Percentiles rank a stretch among this genome's conserved stretches.
phyloP scores from a whole-genome alignment of 164 flowering plant genomes.

The Buxus sempervirens region DNA sequence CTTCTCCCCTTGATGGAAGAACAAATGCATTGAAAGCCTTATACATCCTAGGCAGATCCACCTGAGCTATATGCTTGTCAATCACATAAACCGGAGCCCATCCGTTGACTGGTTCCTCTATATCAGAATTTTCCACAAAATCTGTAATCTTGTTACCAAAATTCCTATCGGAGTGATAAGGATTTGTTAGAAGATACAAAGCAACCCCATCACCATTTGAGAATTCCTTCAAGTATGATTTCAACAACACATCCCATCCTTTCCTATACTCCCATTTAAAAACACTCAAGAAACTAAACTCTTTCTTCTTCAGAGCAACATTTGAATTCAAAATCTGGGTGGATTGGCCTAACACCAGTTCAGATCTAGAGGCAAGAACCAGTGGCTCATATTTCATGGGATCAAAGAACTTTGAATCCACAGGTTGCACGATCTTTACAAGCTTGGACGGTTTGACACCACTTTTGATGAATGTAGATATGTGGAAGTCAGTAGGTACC shows the following conservation, averaged over 20 bases:
- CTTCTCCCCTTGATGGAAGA: no score
- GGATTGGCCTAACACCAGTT: slow-evolving; percentile 36
- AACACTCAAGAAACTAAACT: slow-evolving; percentile 64
- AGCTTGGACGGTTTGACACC: slow-evolving; percentile 73
- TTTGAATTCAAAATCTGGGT: neutral
- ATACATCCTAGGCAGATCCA: slow-evolving; percentile 46
- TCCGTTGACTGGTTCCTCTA: no score
- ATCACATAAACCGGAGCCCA: slow-evolving; percentile 36
- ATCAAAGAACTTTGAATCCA: slow-evolving; percentile 66
- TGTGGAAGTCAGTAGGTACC: slow-evolving; percentile 88
- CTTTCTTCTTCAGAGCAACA: neutral
- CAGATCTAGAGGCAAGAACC: slow-evolving; percentile 30
- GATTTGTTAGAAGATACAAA: slow-evolving; percentile 57
- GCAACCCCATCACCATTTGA: slow-evolving; percentile 43
- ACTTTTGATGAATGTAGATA: slow-evolving; percentile 47
- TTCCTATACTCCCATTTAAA: slow-evolving; percentile 87
- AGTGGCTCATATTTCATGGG: slow-evolving; percentile 47
- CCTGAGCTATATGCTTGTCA: slow-evolving; percentile 14
- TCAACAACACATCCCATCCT: slow-evolving; percentile 81
- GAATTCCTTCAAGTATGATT: slow-evolving; percentile 64
- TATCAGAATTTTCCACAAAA: slow-evolving; percentile 42
- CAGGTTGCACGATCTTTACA: slow-evolving; percentile 63
- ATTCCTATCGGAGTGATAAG: slow-evolving; percentile 54
- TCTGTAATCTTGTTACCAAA: slow-evolving; percentile 55
- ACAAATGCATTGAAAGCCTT: slow-evolving; percentile 35